Evolutionary conservation across 2,329 filamentous ascomycete species (phyloP).

Genomic region (Dactylellina sp.): DNA sequence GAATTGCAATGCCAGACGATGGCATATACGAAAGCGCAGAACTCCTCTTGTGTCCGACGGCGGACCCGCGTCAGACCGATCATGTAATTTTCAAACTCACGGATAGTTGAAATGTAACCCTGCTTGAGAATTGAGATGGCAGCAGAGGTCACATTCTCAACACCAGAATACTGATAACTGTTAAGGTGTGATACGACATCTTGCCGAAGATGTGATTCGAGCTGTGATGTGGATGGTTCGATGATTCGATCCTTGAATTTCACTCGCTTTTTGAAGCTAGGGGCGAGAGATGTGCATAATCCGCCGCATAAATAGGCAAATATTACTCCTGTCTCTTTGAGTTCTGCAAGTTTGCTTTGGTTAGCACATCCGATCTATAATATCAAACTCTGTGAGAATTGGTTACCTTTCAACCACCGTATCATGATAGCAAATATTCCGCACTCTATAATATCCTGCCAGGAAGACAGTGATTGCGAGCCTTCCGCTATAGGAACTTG

Average conservation of each 20-base stretch:
- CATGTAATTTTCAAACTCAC: slow-evolving; percentile 51
- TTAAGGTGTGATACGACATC: slow-evolving; percentile 43
- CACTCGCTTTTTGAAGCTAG: slow-evolving; percentile 51
- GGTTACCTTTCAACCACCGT: slow-evolving; percentile 52
- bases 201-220: slow-evolving; percentile 36
- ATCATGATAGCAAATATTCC: slow-evolving; percentile 48
- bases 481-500: background rate
- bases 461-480: slow-evolving; percentile 12
- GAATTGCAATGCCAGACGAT: slow-evolving; percentile 55
- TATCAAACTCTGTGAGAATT: background rate
- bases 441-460: slow-evolving; percentile 47
- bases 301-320: slow-evolving; percentile 53
- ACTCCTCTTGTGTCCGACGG: slow-evolving; percentile 42
- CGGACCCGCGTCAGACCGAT: slow-evolving; percentile 38
- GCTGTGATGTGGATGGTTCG: slow-evolving; percentile 10
- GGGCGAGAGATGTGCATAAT: slow-evolving; percentile 38
- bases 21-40: slow-evolving; percentile 45
- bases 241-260: slow-evolving; percentile 42
- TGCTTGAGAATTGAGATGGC: slow-evolving; percentile 40
- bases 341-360: slow-evolving; percentile 15
- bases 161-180: slow-evolving; percentile 31
- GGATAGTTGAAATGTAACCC: slow-evolving; percentile 48
- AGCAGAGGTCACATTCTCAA: slow-evolving; percentile 32
- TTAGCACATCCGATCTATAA: slow-evolving; percentile 19
- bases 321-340: slow-evolving; percentile 52